Base-by-base conservation (phyloP, 495 filamentous ascomycete genomes). In the Bacidia rubella region DNA sequence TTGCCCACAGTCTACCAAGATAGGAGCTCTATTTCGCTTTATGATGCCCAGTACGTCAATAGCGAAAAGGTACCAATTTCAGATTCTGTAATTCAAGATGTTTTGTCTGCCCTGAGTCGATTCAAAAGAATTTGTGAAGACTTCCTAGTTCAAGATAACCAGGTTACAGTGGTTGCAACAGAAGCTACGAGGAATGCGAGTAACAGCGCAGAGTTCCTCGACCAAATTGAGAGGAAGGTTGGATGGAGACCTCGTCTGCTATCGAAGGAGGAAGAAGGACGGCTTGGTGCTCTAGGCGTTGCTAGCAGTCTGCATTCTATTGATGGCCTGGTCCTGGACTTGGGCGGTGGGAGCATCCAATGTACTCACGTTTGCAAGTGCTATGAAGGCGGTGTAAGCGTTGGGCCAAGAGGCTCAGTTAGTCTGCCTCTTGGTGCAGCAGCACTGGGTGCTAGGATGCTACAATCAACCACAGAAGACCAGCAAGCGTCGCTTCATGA, bases 311-410 rank as follows among this genome's bases (percentile, higher is more conserved):
- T 90, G 49, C 67, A 68, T 7, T 62, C 74, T 25, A 80, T 87
- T 2, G 66, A 73, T 48, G 84, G 87, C 0, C 66, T 96, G 20
- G 83, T 90, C 20, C 83, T 96, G 66, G 90, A 96, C 62, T 75
- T 96, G 0, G 90, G 90, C 2, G 90, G 90, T 1, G 90, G 90
- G 1, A 93, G 87, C 58, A 86, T 87, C 49, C 90, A 96, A 67
- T 80, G 95, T 69, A 87, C 85, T 5, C 94, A 87, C 75, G 74
- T 95, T 62, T 70, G 81, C 46, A 79, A 82, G 0, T 62, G 69
- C 12, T 26, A 26, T 17, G 55, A 68, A 1, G 79, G 76, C 4
- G 57, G 70, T 2, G 69, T 82, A 3, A 58, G 68, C 11, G 79
- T 78, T 59, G 72, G 72, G 27, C 60, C 73, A 17, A 57, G 63